Conservation (phyloP, 176 grass and related monocot genomes). For the Tillandsia fasciculata region DNA sequence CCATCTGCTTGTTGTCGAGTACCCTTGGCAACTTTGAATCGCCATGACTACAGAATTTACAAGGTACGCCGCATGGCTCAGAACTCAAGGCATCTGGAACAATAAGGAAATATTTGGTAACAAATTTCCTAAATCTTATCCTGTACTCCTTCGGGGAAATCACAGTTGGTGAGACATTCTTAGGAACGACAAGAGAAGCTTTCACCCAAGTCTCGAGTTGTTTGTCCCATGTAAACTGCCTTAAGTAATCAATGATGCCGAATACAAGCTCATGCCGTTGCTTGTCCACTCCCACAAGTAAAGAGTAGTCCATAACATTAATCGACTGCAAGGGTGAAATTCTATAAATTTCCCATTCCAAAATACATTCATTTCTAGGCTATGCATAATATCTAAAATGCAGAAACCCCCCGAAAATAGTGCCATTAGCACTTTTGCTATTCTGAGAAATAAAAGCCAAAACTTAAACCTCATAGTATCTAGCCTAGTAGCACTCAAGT, state of each 20-base stretch:
- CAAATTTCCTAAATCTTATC: constrained; percentile 85
- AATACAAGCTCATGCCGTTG: constrained; percentile 71
- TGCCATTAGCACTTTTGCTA: too few species aligned
- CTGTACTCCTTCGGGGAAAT: constrained; percentile 81
- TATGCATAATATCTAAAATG: neutral
- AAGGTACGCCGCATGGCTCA: constrained; percentile 32
- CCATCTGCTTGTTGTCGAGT: constrained; percentile 18
- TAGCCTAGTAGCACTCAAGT: neutral
- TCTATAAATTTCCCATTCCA: constrained; percentile 4
- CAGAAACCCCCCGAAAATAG: neutral
- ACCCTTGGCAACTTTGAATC: constrained; percentile 30
- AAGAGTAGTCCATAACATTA: constrained; percentile 93
- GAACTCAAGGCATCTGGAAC: constrained; percentile 71
- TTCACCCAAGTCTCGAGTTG: constrained; percentile 91
- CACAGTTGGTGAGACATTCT: constrained; percentile 70
- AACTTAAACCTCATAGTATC: neutral
- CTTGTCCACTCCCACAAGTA: constrained; percentile 84
- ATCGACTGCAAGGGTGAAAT: constrained; percentile 56
- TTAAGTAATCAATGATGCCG: constrained; percentile 89
- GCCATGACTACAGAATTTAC: constrained; percentile 51
- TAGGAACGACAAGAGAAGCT: constrained; percentile 70
- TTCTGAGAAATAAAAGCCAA: neutral
- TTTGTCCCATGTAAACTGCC: constrained; percentile 96
- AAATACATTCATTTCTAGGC: neutral
- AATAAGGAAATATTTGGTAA: constrained; percentile 64